These are phyloP conservation scores for Fusarium nygamai DNA, from an alignment of 2,329 filamentous ascomycete species.

Conservation along the genomic window DNA sequence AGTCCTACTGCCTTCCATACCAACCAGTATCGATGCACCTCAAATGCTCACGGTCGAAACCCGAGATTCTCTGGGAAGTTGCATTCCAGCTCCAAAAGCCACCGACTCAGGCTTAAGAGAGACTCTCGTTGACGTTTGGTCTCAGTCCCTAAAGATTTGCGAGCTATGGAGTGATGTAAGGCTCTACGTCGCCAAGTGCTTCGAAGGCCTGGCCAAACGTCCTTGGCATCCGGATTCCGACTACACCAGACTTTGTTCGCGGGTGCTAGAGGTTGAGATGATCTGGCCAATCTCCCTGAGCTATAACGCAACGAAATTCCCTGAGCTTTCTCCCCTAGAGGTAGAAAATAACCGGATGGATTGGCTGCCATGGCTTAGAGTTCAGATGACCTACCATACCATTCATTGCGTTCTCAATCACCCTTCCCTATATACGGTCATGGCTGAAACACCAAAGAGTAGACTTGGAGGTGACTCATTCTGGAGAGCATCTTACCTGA, in stretches of 20 bases:
- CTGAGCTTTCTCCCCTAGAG: neutral
- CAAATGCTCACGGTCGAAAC: neutral
- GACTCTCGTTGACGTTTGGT: neutral
- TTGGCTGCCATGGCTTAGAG: conserved; percentile 18
- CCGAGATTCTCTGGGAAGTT: neutral
- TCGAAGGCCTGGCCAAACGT: neutral
- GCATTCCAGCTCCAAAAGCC: neutral
- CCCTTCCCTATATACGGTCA: conserved; percentile 11
- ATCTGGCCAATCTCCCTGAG: neutral
- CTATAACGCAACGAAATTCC: conserved; percentile 6
- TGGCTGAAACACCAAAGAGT: conserved; percentile 2
- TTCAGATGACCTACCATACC: conserved; percentile 22
- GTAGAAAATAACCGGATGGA: neutral
- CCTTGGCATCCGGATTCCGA: conserved; percentile 27
- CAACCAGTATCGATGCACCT: neutral
- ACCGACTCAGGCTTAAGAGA: neutral
- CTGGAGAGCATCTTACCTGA: conserved; percentile 22
- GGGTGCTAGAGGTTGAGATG: conserved; percentile 3
- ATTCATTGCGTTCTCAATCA: conserved; percentile 25
- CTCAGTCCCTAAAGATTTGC: neutral
- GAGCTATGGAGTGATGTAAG: conserved; percentile 11
- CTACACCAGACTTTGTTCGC: conserved; percentile 8
- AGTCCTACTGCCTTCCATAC: neutral
- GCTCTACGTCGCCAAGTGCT: conserved; percentile 14
- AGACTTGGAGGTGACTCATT: conserved; percentile 12